Evolutionary conservation across 352 stramenopile species (phyloP), one percentile per base, ranked within the genome.

Genomic region (Globisporangium perplexum): DNA sequence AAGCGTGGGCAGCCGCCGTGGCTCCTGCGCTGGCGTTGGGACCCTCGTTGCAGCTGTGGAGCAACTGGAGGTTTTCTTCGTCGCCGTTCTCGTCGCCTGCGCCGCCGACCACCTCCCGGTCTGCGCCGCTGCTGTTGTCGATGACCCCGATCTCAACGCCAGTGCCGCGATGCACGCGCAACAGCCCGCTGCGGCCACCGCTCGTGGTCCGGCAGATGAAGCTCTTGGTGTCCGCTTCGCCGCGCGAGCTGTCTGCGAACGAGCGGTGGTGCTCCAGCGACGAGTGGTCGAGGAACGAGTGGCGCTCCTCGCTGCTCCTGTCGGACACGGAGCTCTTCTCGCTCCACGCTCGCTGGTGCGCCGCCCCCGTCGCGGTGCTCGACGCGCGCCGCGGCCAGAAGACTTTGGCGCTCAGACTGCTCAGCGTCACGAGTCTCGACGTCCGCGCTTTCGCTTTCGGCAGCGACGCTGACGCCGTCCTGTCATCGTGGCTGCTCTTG

Each of bases 171-270:
- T 70, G 49, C 1, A 75, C 48, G n/a, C 66, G 66, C 23, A 72
- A 18, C 5, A 75, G 57, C 1, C 61, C 58, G n/a, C 46, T 57
- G 7, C 59, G 62, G 11, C 44, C 48, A 4, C 60, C 53, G 42
- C 49, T 65, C 14, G 42, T 56, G 7, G 63, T 60, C 22, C 36
- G 64, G 52, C 63, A 72, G 24, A 72, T 60, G 46, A 72, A 66
- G 26, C 52, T 67, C n/a, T 44, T 69, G 4, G 64, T 57, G 30
- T 63, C 63, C 17, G 53, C 11, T 18, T 58, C 54, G 20, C 31
- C 50, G 8, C 42, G 42, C 10, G 30, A 38, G n/a, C 8, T 20
- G 18, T 30, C 35, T n/a, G 47, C 28, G 7, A 30, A 10, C 3
- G 42, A 48, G 18, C 38, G 17, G 14, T 15, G 38, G 10, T 44